A percentile compares a stretch with the other conserved stretches of the same genome.
These are phyloP conservation scores for Linderina pennispora DNA, from an alignment of 192 early-diverging fungal species.

Conservation along the genomic window DNA sequence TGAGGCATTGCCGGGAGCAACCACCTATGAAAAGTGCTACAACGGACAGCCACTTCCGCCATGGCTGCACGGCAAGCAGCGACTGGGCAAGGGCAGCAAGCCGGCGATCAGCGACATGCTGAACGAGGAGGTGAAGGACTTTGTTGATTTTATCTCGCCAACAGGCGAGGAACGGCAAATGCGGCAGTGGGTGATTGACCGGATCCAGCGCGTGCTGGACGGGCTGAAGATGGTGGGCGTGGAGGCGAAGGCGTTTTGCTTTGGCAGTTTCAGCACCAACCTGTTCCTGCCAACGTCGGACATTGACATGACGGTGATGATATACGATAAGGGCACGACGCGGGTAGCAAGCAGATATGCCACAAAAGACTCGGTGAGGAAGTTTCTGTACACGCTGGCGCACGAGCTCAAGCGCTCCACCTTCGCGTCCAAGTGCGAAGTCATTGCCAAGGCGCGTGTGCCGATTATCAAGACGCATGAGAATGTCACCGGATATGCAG, in stretches of 20 bases:
- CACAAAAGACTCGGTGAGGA: conserved; percentile 12
- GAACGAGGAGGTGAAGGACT: conserved; percentile 65
- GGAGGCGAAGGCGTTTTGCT: conserved; percentile 44
- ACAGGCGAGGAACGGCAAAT: conserved; percentile 72
- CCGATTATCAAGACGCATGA: conserved; percentile 91
- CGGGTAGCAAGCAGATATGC: conserved; percentile 11
- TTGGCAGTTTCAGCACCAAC: conserved; percentile 86
- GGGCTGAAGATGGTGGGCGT: conserved; percentile 30
- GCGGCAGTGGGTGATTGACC: conserved; percentile 62
- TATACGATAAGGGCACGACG: conserved; percentile 10
- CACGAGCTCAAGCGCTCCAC: conserved; percentile 36
- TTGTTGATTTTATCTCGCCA: conserved; percentile 76
- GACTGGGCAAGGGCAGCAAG: conserved; percentile 29
- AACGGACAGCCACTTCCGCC: conserved; percentile 38
- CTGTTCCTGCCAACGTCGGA: conserved; percentile 87
- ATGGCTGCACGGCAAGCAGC: conserved; percentile 24
- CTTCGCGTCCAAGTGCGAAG: conserved; percentile 45
- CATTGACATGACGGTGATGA: conserved; percentile 51
- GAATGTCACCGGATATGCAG: conserved; percentile 57
- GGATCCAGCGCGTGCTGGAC: conserved; percentile 48
- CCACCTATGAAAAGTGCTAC: no score
- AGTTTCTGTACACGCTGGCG: conserved; percentile 44
- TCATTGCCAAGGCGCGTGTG: conserved; percentile 69
- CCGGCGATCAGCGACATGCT: conserved; percentile 42
- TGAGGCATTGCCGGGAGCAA: no score